Base-by-base conservation (phyloP, 1,139 yeast genomes). In the Sugiyamaella pinicola region DNA sequence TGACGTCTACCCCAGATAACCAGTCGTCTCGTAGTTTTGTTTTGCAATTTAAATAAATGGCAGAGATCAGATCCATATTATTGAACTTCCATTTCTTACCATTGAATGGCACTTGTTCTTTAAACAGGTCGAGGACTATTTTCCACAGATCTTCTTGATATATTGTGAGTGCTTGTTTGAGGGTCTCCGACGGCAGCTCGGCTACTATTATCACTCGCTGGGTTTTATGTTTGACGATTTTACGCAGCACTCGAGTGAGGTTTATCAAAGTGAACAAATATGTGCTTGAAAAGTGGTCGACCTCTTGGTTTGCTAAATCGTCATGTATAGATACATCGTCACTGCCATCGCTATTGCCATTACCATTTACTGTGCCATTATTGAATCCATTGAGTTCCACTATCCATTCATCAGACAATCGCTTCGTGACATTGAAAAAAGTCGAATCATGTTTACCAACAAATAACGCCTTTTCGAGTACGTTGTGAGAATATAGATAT, bases 61-160 rank as follows among this genome's bases (percentile, higher is more conserved):
- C 84, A 0, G 97, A 89, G 6, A 95, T 88, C 53, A 93, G 74
- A 61, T 90, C 96, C 98, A 95, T 93, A 66, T 93, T 95, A 59
- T 83, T 80, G 12, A 90, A 81, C 62, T 90, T 85, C 99, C 99
- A 93, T 68, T 91, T 90, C 56, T 95, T 82, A 17, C 97, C 97
- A 61, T 88, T 91, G 68, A 85, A 89, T 0, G 98, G 97, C 0
- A 91, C 84, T 49, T 90, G 77, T 58, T 88, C 85, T 67, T 88
- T 90, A 56, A 91, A 74, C 1, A 69, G 78, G 63, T 83, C 85
- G 60, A 91, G 73, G 2, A 87, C 83, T 1, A 95, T 90, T 42
- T 73, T 74, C 69, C 87, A 84, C 26, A 90, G 69, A n/a, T 78
- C 76, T 13, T 74, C 67, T 63, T 87, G 89, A 60, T 84, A 83